These are phyloP conservation scores for Tuber aestivum DNA, from an alignment of 495 filamentous ascomycete species.

Conservation along the genomic window DNA sequence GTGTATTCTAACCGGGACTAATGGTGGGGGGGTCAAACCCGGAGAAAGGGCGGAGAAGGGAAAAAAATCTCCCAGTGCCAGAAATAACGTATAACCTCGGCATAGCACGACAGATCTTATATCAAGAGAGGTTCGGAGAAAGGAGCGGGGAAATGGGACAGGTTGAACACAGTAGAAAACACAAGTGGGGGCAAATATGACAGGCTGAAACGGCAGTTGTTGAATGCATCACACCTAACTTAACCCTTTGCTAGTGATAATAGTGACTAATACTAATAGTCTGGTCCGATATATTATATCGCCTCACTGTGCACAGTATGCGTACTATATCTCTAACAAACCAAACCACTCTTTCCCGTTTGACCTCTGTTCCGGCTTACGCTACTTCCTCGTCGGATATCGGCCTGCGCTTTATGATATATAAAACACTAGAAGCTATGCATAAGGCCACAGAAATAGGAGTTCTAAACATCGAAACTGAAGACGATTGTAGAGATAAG, in stretches of 20 bases:
- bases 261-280: no score
- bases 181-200: neutral
- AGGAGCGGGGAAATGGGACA: neutral
- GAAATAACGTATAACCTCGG: no score
- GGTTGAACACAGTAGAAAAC: neutral
- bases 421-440: neutral
- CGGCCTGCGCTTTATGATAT: neutral
- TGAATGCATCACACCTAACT: no score
- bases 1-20: neutral
- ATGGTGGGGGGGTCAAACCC: neutral
- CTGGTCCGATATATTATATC: no score
- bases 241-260: no score
- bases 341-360: neutral
- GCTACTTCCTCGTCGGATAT: neutral
- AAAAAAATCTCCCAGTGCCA: neutral
- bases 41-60: neutral
- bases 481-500: neutral
- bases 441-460: neutral
- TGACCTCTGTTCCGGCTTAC: neutral
- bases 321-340: neutral
- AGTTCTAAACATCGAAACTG: neutral
- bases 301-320: no score
- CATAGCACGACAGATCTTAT: neutral
- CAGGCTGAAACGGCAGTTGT: no score
- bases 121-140: neutral